phyloP scores from a whole-genome alignment of 208 protist species.

The Balamuthia mandrillaris region DNA sequence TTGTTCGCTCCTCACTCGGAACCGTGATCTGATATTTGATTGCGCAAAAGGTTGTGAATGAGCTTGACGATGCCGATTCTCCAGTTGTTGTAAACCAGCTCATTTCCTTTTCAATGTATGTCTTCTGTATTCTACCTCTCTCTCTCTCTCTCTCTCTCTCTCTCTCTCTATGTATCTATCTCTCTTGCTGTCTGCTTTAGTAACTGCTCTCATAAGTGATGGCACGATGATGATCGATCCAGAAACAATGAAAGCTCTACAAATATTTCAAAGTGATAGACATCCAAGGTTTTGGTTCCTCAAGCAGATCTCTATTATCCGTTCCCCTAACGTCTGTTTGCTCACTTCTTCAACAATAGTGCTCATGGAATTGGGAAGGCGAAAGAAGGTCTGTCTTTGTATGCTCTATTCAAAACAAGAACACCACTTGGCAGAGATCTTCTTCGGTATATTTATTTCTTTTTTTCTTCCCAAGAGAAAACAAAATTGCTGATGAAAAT shows the following conservation, averaged over 20 bases:
- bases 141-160: no score
- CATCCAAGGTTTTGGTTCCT: not conserved
- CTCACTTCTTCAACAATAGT: not conserved
- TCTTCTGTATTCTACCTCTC: no score
- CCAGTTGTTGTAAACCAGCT: not conserved
- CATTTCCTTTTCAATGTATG: not conserved
- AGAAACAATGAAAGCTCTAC: conserved; percentile 15
- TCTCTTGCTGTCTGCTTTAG: no score
- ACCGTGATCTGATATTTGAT: no score
- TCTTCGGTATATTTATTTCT: conserved; percentile 4
- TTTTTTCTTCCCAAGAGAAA: not conserved
- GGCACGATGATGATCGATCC: not conserved
- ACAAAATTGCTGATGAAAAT: no score
- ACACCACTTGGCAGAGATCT: not conserved
- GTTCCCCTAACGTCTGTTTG: not conserved
- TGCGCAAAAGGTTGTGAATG: conserved; percentile 21
- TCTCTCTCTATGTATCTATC: no score
- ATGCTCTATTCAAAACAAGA: not conserved
- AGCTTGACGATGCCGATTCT: not conserved
- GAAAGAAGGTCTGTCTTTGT: conserved; percentile 31
- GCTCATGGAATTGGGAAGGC: conserved; percentile 9
- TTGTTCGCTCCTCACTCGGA: not conserved
- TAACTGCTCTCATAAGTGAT: no score
- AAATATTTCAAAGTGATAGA: not conserved
- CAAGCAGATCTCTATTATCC: not conserved